phyloP scores from a whole-genome alignment of 177 flowering plant genomes.

The Vitis hybrid region DNA sequence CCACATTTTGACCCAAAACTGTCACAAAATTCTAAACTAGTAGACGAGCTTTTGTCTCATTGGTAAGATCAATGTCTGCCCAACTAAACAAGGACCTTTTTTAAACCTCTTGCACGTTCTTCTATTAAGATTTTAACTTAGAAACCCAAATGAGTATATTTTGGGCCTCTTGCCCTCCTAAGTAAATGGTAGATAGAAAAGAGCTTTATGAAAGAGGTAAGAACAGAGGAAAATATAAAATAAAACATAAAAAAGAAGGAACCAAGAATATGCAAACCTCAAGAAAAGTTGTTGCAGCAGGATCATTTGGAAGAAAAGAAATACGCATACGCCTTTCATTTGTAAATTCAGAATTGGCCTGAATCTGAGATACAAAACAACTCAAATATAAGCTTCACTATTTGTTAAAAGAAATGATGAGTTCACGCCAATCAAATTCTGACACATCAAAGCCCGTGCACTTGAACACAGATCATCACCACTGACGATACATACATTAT shows the following conservation, averaged over 20 bases:
- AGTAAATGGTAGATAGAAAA: background rate
- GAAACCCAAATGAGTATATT: background rate
- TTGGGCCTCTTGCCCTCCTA: background rate
- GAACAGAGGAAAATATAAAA: background rate
- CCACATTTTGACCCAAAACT: too few species aligned
- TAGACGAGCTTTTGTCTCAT: too few species aligned
- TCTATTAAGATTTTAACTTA: background rate
- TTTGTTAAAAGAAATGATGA: background rate
- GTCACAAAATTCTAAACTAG: too few species aligned
- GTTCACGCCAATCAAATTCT: background rate
- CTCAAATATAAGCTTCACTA: background rate
- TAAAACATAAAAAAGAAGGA: background rate
- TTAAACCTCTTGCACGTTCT: background rate
- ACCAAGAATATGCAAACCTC: slow-evolving; percentile 53
- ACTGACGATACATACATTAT: slow-evolving; percentile 52
- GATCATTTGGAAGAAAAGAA: slow-evolving; percentile 77
- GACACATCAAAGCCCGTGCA: background rate
- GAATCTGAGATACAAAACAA: slow-evolving; percentile 53
- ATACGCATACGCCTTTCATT: slow-evolving; percentile 58
- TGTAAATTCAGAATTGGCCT: slow-evolving; percentile 62
- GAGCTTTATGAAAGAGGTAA: background rate
- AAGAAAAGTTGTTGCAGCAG: slow-evolving; percentile 63
- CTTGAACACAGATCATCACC: background rate
- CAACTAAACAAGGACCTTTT: too few species aligned
- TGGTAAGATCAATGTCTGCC: too few species aligned